These are phyloP conservation scores for Neurospora sp. DNA, from an alignment of 2,329 filamentous ascomycete genomes.

Conservation along the genomic window DNA sequence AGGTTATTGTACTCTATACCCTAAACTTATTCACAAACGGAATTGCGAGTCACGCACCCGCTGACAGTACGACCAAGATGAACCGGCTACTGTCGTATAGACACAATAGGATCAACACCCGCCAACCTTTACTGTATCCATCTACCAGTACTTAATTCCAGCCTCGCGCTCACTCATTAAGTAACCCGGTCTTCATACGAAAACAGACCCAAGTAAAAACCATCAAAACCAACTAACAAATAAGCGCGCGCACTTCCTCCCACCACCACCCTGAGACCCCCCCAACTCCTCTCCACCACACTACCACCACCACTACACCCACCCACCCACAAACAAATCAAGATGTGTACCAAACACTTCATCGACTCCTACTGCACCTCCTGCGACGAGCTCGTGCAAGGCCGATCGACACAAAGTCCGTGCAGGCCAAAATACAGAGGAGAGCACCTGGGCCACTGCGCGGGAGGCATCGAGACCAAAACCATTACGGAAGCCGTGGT, in stretches of 20 bases:
- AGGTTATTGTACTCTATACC: not conserved
- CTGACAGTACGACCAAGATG: not conserved
- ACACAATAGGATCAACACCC: not conserved
- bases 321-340: conserved; percentile 1
- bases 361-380: not conserved
- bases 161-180: not conserved
- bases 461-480: not conserved
- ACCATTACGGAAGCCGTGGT: not conserved
- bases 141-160: not conserved
- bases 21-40: not conserved
- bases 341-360: not conserved
- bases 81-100: not conserved
- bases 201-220: no score
- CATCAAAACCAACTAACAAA: not conserved
- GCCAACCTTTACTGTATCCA: not conserved
- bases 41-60: not conserved
- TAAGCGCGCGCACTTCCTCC: not conserved
- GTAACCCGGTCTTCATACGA: not conserved
- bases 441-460: not conserved
- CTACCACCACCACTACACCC: not conserved
- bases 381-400: not conserved
- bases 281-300: not conserved
- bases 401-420: not conserved
- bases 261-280: not conserved
- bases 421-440: not conserved